A percentile compares a stretch with the other conserved stretches of the same genome.
phyloP scores from a whole-genome alignment of 1,139 yeast genomes.

The Sugiyamaella neomexicana region DNA sequence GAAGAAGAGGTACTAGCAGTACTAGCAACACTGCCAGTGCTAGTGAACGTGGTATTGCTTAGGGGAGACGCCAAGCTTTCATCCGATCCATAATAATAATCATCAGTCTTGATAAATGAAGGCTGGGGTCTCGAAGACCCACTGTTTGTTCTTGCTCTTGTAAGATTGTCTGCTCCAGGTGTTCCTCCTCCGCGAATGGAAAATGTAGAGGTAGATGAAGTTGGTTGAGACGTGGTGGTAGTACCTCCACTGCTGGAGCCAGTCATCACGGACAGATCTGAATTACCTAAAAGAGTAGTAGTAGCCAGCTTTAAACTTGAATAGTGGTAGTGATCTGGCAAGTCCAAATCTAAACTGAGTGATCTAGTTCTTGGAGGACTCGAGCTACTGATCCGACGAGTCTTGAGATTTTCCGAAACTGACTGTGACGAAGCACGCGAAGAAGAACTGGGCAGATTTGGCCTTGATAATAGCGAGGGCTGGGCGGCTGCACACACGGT shows the following conservation, averaged over 20 bases:
- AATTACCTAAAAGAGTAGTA: background rate
- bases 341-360: constrained; percentile 3
- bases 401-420: constrained; percentile 6
- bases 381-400: background rate
- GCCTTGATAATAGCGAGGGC: background rate
- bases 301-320: background rate
- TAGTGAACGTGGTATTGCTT: background rate
- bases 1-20: background rate
- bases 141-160: constrained; percentile 10
- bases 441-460: background rate
- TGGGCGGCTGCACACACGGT: background rate
- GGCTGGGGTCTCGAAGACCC: constrained; percentile 10
- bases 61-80: background rate
- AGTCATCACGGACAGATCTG: background rate
- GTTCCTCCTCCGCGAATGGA: constrained; percentile 2
- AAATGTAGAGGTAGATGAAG: constrained; percentile 5
- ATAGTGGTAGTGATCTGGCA: background rate
- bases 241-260: constrained; percentile 1
- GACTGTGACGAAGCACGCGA: constrained; percentile 2
- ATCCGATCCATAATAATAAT: background rate
- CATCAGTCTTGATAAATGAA: constrained; percentile 8
- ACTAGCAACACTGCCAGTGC: background rate
- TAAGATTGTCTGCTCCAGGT: constrained; percentile 1
- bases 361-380: constrained; percentile 12
- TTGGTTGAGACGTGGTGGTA: background rate